Conservation (phyloP, 73 alveolate species). For the Tetrahymena borealis region DNA sequence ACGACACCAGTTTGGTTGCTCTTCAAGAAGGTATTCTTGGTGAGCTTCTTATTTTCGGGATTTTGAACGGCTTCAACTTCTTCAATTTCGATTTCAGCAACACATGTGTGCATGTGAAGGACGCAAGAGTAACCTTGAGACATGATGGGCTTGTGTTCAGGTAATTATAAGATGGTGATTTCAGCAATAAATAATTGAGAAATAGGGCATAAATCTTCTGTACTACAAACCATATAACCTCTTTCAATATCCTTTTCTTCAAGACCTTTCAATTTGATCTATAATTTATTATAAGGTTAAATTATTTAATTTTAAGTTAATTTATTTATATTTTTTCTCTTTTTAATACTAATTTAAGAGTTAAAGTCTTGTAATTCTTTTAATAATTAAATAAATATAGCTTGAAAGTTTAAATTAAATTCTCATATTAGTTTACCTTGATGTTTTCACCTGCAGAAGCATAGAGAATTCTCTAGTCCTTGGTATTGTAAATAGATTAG, state of each 20-base stretch:
- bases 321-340: too few species aligned
- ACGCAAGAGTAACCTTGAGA: conserved; percentile 59
- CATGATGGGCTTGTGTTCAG: conserved; percentile 49
- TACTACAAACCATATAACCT: conserved; percentile 47
- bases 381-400: background rate
- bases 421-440: too few species aligned
- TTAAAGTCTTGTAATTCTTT: too few species aligned
- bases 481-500: conserved; percentile 29
- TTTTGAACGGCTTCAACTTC: conserved; percentile 58
- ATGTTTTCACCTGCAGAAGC: conserved; percentile 60
- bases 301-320: background rate
- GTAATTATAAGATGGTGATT: conserved; percentile 36
- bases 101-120: conserved; percentile 80
- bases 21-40: conserved; percentile 65
- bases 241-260: conserved; percentile 52
- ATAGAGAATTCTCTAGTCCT: conserved; percentile 45
- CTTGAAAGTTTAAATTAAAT: too few species aligned
- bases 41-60: conserved; percentile 60
- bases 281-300: background rate
- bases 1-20: conserved; percentile 59
- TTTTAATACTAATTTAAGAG: too few species aligned
- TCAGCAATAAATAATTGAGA: conserved; percentile 50
- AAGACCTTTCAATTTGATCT: conserved; percentile 34
- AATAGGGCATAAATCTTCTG: conserved; percentile 31
- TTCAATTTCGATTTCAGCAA: conserved; percentile 75